A percentile compares a stretch with the other conserved stretches of the same genome.
Evolutionary conservation across 1,284 basidiomycete genomes (phyloP).

Genomic region (Puccinia triticina): DNA sequence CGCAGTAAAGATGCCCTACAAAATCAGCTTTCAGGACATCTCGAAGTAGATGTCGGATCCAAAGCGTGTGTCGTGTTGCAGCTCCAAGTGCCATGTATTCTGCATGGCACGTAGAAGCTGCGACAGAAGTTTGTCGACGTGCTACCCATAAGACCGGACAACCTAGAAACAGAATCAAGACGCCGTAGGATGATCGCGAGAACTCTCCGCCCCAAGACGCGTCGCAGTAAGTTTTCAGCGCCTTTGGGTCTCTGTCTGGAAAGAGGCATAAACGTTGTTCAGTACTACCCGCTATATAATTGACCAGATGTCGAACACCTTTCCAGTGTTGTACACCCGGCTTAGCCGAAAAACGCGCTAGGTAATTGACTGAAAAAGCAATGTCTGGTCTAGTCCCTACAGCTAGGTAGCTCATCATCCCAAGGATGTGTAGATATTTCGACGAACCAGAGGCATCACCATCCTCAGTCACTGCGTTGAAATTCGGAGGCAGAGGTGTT

Average conservation of each 20-base stretch:
- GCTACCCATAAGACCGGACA: neutral
- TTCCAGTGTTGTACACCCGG: neutral
- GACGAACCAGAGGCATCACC: neutral
- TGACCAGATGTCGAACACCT: neutral
- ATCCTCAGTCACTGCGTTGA: neutral
- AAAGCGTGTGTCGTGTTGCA: no score
- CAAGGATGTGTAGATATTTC: neutral
- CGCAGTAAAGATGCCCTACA: neutral
- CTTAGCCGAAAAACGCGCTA: neutral
- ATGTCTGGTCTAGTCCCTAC: neutral
- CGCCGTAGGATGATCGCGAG: no score
- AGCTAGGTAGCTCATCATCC: neutral
- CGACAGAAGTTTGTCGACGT: neutral
- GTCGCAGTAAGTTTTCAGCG: neutral
- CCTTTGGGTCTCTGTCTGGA: no score
- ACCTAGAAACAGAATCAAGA: no score
- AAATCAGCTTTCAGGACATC: neutral
- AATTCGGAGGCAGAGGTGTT: neutral
- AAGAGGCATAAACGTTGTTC: neutral
- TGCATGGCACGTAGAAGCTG: neutral
- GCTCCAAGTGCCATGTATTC: no score
- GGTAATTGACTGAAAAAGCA: no score
- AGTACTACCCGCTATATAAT: neutral
- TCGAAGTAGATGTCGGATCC: neutral
- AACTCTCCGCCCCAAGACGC: no score